phyloP scores from a whole-genome alignment of 768 basidiomycete genomes.

The Exsudoporus frostii region DNA sequence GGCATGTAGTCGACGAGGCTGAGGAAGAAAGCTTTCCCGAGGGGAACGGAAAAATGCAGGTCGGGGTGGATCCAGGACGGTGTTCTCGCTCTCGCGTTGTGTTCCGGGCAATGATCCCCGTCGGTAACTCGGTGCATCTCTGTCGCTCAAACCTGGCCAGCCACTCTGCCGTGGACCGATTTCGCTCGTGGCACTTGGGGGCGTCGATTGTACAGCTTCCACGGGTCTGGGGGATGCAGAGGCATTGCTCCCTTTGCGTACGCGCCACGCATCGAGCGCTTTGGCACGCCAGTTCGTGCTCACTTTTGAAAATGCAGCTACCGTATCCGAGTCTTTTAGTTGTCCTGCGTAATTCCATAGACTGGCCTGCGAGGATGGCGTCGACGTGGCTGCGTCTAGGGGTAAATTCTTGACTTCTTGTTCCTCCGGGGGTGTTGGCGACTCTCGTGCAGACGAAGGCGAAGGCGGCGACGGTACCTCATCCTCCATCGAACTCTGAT shows the following conservation, averaged over 20 bases:
- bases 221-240: constrained; percentile 2
- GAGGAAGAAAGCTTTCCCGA: constrained; percentile 51
- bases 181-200: constrained; percentile 25
- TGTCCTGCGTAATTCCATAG: constrained; percentile 74
- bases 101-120: constrained; percentile 41
- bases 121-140: constrained; percentile 19
- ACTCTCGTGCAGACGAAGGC: constrained; percentile 30
- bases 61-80: constrained; percentile 49
- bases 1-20: constrained; percentile 27
- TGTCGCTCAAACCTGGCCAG: constrained; percentile 9
- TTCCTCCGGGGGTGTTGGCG: constrained; percentile 24
- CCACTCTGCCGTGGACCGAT: constrained; percentile 8
- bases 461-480: constrained; percentile 42
- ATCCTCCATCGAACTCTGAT: constrained; percentile 69
- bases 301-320: constrained; percentile 67
- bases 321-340: constrained; percentile 67
- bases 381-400: constrained; percentile 11
- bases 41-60: constrained; percentile 57
- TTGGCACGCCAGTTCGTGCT: constrained; percentile 75
- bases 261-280: constrained; percentile 38
- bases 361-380: constrained; percentile 33
- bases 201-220: constrained; percentile 5
- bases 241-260: constrained; percentile 15
- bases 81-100: constrained; percentile 33
- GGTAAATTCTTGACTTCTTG: constrained; percentile 11